Evolutionary conservation across 257 asterid genomes (phyloP).

Genomic region (Cordia subcordata): DNA sequence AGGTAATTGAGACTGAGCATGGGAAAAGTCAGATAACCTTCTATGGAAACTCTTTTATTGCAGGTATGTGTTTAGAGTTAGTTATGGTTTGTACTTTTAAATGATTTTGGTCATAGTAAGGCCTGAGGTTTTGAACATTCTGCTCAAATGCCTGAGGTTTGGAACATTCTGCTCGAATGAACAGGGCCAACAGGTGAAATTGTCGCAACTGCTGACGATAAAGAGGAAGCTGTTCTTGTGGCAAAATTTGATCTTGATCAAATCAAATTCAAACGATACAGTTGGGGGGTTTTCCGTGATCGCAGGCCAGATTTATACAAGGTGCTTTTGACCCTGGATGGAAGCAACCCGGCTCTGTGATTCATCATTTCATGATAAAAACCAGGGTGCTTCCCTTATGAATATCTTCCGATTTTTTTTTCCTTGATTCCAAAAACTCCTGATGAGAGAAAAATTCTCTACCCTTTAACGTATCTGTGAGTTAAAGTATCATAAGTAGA

Average conservation of each 20-base stretch:
- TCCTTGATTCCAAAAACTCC: not conserved
- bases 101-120: not conserved
- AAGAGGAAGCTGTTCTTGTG: slow-evolving; percentile 71
- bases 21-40: slow-evolving; percentile 86
- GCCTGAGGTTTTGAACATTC: slow-evolving; percentile 7
- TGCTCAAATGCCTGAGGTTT: slow-evolving; percentile 11
- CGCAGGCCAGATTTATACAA: slow-evolving; percentile 93
- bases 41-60: slow-evolving; percentile 88
- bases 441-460: not conserved
- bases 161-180: slow-evolving; percentile 5
- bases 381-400: no score
- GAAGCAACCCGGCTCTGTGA: slow-evolving; percentile 42
- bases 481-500: not conserved
- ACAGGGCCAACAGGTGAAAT: slow-evolving; percentile 92
- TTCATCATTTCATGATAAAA: no score
- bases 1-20: slow-evolving; percentile 73
- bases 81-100: not conserved
- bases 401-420: no score
- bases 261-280: slow-evolving; percentile 66
- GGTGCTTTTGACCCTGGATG: slow-evolving; percentile 87
- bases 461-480: not conserved
- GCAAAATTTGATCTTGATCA: slow-evolving; percentile 77
- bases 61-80: slow-evolving; percentile 44
- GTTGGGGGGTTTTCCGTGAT: slow-evolving; percentile 95
- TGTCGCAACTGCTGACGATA: slow-evolving; percentile 63